Conservation (phyloP, 202 grass and related monocot genomes). For the Eragrostis tef region DNA sequence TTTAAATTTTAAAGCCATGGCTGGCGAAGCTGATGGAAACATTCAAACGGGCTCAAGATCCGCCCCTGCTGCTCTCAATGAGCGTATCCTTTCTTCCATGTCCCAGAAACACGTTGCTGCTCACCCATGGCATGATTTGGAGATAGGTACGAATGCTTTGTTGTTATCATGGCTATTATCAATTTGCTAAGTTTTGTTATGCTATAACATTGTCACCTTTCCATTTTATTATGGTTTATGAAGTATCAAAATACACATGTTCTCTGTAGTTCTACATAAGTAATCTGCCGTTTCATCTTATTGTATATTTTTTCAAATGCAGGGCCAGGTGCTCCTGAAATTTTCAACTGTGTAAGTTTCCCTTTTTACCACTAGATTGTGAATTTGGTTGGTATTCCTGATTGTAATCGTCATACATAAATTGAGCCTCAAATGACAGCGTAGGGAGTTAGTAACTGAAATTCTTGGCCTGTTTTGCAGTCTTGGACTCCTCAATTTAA, state of each 20-base stretch:
- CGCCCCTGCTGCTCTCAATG: conserved; percentile 58
- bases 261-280: conserved; percentile 5
- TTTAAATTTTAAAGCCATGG: conserved; percentile 62
- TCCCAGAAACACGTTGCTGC: conserved; percentile 76
- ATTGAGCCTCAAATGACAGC: neutral
- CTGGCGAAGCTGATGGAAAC: conserved; percentile 59
- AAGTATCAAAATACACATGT: neutral
- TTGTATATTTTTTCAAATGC: conserved; percentile 44
- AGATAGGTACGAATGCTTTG: conserved; percentile 65
- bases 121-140: conserved; percentile 97
- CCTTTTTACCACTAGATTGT: neutral
- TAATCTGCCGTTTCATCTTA: conserved; percentile 21
- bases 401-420: neutral
- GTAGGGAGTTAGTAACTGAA: neutral
- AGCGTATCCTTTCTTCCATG: conserved; percentile 92
- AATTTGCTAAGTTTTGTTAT: conserved; percentile 37
- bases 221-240: conserved; percentile 24
- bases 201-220: conserved; percentile 23
- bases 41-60: conserved; percentile 44
- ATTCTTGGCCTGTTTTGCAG: neutral
- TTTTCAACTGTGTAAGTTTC: conserved; percentile 93
- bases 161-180: conserved; percentile 2
- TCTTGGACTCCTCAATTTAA: neutral
- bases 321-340: conserved; percentile 80
- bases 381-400: no score